These are phyloP conservation scores for Fusarium stilboides DNA, from an alignment of 2,329 filamentous ascomycete species.

Conservation along the genomic window DNA sequence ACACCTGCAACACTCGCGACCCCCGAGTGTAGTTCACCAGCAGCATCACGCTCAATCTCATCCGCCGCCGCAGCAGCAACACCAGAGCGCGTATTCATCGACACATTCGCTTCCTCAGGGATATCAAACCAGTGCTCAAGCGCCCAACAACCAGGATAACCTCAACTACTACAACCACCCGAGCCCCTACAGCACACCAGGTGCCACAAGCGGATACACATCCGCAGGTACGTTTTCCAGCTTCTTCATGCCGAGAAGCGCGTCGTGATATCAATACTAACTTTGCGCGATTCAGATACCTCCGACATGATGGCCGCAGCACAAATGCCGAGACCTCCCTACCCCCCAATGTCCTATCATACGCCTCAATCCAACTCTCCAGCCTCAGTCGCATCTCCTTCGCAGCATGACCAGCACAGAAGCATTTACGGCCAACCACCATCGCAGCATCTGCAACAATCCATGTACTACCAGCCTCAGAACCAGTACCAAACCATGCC, in stretches of 20 bases:
- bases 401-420: slow-evolving; percentile 90
- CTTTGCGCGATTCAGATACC: slow-evolving; percentile 61
- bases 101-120: slow-evolving; percentile 75
- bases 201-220: slow-evolving; percentile 86
- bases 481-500: slow-evolving; percentile 77
- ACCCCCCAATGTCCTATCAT: slow-evolving; percentile 92
- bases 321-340: slow-evolving; percentile 81
- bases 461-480: slow-evolving; percentile 82
- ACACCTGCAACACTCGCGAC: slow-evolving; percentile 79
- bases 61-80: slow-evolving; percentile 74
- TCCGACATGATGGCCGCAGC: slow-evolving; percentile 78
- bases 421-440: slow-evolving; percentile 86
- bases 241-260: slow-evolving; percentile 6
- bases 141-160: slow-evolving; percentile 74
- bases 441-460: slow-evolving; percentile 82
- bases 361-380: slow-evolving; percentile 96
- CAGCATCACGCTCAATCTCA: slow-evolving; percentile 79
- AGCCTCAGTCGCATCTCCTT: slow-evolving; percentile 90
- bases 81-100: slow-evolving; percentile 76
- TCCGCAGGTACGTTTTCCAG: slow-evolving; percentile 79
- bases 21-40: slow-evolving; percentile 81
- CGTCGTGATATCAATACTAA: slow-evolving; percentile 41
- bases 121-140: slow-evolving; percentile 78
- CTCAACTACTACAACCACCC: slow-evolving; percentile 84
- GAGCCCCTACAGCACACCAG: slow-evolving; percentile 86